Evolutionary conservation across 148 eudicot genomes (phyloP), one percentile per base, ranked within the genome.

Genomic region (Dysphania ambrosioides): DNA sequence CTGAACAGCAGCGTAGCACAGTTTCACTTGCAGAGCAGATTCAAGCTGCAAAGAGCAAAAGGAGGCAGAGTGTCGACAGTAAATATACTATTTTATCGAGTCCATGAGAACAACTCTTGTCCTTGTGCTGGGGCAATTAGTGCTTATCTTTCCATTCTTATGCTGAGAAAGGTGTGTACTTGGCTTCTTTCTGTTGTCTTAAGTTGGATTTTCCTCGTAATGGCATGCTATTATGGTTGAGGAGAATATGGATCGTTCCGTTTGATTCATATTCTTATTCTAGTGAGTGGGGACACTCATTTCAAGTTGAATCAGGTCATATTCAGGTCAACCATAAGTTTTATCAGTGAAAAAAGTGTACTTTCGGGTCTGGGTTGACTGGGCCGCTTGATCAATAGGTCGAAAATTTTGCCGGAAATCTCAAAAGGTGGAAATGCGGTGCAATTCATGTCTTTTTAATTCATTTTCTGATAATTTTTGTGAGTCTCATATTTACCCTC

Each of bases 1-100:
- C 62, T 61, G 85, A 84, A 67, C 82, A 64, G 31, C 47, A 27
- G 70, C 83, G 78, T 60, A 85, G 63, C 73, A 79, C 81, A 62
- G 70, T 86, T 70, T 89, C 98, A 30, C 93, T 94, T 31, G 97
- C 90, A 31, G 98, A 94, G 75, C 97, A 91, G 75, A 94, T 94
- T 68, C 91, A 79, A 71, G 88, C 87, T 75, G 94, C 92, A 41
- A 93, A 91, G 84, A 87, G 76, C 74, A 86, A 70, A 81, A 84
- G 89, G 78, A 66, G 26, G 34, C 24, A 76, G 47, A 59, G 10
- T 19, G 30, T 71, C 40, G 47, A 35, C 35, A 58, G 38, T 23
- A 18, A 15, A 11, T 58, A 72, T 60, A 40, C 44, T 12, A 60
- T 57, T 62, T 27, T 35, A 63, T 42, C 42, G 30, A 26, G 11